Evolutionary conservation across 768 basidiomycete genomes (phyloP), one percentile per base, ranked within the genome.

Genomic region (Boletus pseudopeckii): DNA sequence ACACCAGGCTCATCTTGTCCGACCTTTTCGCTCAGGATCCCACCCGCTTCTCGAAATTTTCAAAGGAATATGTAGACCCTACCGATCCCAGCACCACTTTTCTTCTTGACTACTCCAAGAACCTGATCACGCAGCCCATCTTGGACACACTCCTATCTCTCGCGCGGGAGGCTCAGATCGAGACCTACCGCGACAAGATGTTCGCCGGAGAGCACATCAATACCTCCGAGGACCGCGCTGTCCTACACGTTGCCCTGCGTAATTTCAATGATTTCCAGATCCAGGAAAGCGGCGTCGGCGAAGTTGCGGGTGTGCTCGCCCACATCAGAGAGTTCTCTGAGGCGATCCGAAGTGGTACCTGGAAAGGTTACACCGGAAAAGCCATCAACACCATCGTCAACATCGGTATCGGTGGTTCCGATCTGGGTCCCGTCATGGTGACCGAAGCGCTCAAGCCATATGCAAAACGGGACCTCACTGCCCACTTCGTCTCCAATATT

Each of bases 321-420:
- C 97, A 98, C 74, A 98, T 99, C 69, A 88, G 90, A 68, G 78
- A 82, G 69, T 99, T 99, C 77, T 82, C 86, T 47, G 86, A 95
- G 38, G 75, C 83, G 36, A 83, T 99, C 45, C 80, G 96, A 54
- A 86, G 79, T 55, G 97, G 96, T 28, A 77, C 77, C 52, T 97
- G 95, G 93, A 98, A 89, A 72, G 97, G 97, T 15, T 98, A 97
- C 77, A 97, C 95, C 1, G 96, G 97, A 40, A 97, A 98, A 76
- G 67, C 82, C 10, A 98, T 99, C 79, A 83, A 85, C 65, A 86
- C 92, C 45, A 86, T 99, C 72, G 94, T 99, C 69, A 98, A 98
- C 77, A 97, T 99, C 62, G 97, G 97, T 55, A 99, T 99, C 69
- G 97, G 97, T 51, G 97, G 97, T 48, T 97, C 94, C 34, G 97